Evolutionary conservation across 1,284 basidiomycete genomes (phyloP).

Genomic region (Microbotryum lychnidis-dioicae): DNA sequence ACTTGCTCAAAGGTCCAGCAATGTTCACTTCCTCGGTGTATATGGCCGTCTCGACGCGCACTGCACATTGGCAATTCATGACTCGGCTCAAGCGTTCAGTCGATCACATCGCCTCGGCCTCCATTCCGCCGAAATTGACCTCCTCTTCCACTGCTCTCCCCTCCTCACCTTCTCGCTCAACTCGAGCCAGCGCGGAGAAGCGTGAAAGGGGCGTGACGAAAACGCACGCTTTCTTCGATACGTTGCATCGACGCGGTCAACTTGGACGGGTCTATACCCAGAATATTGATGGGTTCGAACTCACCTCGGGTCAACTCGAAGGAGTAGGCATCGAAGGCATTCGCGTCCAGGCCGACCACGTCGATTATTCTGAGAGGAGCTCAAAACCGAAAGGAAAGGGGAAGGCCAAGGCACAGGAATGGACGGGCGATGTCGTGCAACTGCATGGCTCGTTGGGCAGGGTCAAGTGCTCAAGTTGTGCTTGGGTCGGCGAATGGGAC

Average conservation of each 20-base stretch:
- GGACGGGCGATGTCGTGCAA: constrained; percentile 20
- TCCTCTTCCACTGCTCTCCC: constrained; percentile 1
- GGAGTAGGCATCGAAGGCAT: constrained; percentile 13
- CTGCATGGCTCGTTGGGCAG: constrained; percentile 18
- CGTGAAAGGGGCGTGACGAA: constrained; percentile 56
- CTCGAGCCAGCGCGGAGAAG: constrained; percentile 59
- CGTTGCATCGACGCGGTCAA: constrained; percentile 9
- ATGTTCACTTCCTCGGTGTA: constrained; percentile 58
- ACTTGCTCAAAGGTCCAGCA: too few relatives aligned
- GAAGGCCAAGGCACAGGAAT: constrained; percentile 10
- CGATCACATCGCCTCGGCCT: constrained; percentile 17
- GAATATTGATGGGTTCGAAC: constrained; percentile 26
- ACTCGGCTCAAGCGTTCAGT: constrained; percentile 52
- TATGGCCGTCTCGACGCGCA: constrained; percentile 36
- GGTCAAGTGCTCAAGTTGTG: constrained; percentile 21
- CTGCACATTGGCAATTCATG: constrained; percentile 41
- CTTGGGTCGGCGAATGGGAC: constrained; percentile 17
- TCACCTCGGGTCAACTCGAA: constrained; percentile 3
- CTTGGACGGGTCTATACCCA: constrained; percentile 21
- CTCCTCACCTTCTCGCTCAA: constrained; percentile 1
- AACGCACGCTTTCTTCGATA: constrained; percentile 18
- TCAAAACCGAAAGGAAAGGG: constrained; percentile 5
- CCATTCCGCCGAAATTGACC: neutral
- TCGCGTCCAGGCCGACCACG: too few relatives aligned
- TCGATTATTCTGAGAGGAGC: too few relatives aligned